phyloP scores from a whole-genome alignment of 768 basidiomycete species.

The Leccinum subgranulosum region DNA sequence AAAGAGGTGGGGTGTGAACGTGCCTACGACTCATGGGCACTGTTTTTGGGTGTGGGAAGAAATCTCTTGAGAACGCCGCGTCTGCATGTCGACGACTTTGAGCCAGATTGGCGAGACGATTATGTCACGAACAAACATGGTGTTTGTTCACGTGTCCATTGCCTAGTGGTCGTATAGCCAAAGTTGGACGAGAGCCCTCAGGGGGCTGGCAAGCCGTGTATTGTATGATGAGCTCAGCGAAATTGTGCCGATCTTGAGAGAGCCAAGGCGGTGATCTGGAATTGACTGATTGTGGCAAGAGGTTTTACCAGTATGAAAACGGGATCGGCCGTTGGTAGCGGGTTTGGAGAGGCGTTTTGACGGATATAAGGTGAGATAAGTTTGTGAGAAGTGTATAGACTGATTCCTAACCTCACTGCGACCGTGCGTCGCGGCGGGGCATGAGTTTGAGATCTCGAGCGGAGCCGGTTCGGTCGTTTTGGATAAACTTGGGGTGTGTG shows the following conservation, averaged over 20 bases:
- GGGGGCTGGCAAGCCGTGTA: background rate
- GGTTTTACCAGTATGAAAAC: slow-evolving; percentile 6
- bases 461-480: background rate
- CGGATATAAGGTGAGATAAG: slow-evolving; percentile 20
- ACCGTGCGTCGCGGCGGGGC: slow-evolving; percentile 7
- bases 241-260: slow-evolving; percentile 2
- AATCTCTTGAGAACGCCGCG: slow-evolving; percentile 24
- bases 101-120: slow-evolving; percentile 14
- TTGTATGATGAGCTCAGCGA: slow-evolving; percentile 9
- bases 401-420: slow-evolving; percentile 12
- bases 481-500: background rate
- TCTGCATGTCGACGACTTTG: slow-evolving; percentile 22
- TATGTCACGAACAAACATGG: slow-evolving; percentile 22
- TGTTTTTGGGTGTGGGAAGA: slow-evolving; percentile 25
- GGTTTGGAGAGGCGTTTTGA: slow-evolving; percentile 17
- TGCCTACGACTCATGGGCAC: slow-evolving; percentile 20
- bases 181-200: background rate
- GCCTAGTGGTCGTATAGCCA: background rate
- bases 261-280: slow-evolving; percentile 8
- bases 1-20: slow-evolving; percentile 31
- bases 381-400: background rate
- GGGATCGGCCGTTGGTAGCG: slow-evolving; percentile 14
- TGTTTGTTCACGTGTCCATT: background rate
- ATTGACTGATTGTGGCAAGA: slow-evolving; percentile 2
- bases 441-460: slow-evolving; percentile 9